A percentile compares a stretch with the other conserved stretches of the same genome.
These are phyloP conservation scores for Cyclotella choctawhatcheeana DNA, from an alignment of 108 stramenopile species.

Conservation along the genomic window DNA sequence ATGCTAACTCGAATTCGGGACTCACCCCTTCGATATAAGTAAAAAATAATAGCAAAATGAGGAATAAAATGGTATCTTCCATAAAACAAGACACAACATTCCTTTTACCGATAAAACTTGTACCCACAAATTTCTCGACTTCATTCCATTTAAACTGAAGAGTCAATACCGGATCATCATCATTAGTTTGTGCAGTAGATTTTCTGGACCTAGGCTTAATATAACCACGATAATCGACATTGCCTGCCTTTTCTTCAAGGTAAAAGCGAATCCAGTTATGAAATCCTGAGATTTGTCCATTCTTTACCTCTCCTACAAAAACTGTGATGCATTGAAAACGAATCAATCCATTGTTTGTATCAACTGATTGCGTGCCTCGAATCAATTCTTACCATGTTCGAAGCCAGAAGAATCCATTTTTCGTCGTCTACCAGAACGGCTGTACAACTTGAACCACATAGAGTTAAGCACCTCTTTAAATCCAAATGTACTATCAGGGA, in stretches of 20 bases:
- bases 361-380: too few relatives aligned
- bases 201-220: constrained; percentile 71
- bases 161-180: constrained; percentile 79
- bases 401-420: constrained; percentile 88
- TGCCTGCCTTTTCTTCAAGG: constrained; percentile 81
- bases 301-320: constrained; percentile 91
- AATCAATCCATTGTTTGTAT: too few relatives aligned
- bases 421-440: constrained; percentile 54
- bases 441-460: constrained; percentile 91
- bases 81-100: too few relatives aligned
- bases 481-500: constrained; percentile 57
- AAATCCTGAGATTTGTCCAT: constrained; percentile 77
- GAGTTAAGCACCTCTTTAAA: constrained; percentile 73
- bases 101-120: constrained; percentile 61
- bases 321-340: too few relatives aligned
- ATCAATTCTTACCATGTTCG: too few relatives aligned
- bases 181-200: constrained; percentile 63
- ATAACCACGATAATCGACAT: constrained; percentile 89
- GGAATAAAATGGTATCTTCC: constrained; percentile 3
- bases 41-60: constrained; percentile 15
- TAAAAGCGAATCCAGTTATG: constrained; percentile 96
- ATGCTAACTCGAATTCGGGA: constrained; percentile 93
- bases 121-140: constrained; percentile 84
- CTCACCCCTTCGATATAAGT: constrained; percentile 36
- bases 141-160: constrained; percentile 91